Conservation (phyloP, 805 yeast genomes). For the Metahyphopichia silvanorum region DNA sequence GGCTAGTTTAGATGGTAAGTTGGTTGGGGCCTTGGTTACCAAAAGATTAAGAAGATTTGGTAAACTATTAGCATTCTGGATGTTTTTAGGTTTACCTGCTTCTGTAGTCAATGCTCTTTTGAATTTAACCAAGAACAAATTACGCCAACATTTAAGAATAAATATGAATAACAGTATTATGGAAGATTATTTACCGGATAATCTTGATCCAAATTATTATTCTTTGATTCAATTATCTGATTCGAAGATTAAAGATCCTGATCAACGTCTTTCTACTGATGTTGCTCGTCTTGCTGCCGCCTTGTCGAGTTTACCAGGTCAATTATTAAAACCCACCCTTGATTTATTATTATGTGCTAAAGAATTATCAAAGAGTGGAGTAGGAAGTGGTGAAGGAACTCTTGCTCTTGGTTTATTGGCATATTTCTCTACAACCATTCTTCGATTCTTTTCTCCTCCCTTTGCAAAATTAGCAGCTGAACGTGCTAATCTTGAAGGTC, state of each 20-base stretch:
- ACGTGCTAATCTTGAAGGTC: constrained; percentile 79
- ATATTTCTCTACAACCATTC: constrained; percentile 70
- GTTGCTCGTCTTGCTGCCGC: constrained; percentile 70
- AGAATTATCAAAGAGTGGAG: constrained; percentile 63
- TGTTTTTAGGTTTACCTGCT: constrained; percentile 83
- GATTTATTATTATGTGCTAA: constrained; percentile 79
- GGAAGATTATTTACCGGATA: constrained; percentile 68
- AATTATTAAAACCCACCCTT: constrained; percentile 76
- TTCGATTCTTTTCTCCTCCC: constrained; percentile 82
- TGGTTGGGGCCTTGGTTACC: constrained; percentile 78
- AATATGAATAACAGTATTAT: constrained; percentile 64
- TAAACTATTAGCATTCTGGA: constrained; percentile 68
- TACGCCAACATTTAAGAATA: constrained; percentile 57
- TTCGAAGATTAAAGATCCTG: constrained; percentile 62
- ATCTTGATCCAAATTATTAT: constrained; percentile 68
- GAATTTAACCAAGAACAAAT: constrained; percentile 53
- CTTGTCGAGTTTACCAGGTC: constrained; percentile 73
- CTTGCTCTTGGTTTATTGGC: constrained; percentile 75
- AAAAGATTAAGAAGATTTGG: constrained; percentile 65
- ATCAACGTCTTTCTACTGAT: constrained; percentile 80
- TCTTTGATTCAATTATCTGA: constrained; percentile 60
- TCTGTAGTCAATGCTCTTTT: constrained; percentile 72
- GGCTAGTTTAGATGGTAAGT: constrained; percentile 80
- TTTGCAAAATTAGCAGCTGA: constrained; percentile 77
- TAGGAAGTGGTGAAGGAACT: constrained; percentile 75